These are phyloP conservation scores for Metschnikowia cubensis DNA, from an alignment of 805 yeast genomes.

Conservation along the genomic window DNA sequence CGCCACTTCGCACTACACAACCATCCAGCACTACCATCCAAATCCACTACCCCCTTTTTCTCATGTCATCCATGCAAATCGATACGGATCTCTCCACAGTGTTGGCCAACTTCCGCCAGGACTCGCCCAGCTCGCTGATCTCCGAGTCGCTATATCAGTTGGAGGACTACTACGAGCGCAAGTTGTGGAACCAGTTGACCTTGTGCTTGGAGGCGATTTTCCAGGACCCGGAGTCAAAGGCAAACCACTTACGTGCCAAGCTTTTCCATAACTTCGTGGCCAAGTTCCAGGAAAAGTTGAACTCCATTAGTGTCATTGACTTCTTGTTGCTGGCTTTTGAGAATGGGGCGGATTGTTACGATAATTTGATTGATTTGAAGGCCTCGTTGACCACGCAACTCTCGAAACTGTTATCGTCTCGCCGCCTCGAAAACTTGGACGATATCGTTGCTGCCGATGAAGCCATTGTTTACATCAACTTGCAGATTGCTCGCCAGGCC, in stretches of 20 bases:
- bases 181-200: slow-evolving; percentile 93
- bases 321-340: slow-evolving; percentile 57
- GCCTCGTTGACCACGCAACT: slow-evolving; percentile 22
- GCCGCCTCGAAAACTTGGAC: slow-evolving; percentile 23
- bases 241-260: slow-evolving; percentile 49
- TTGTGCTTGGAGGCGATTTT: slow-evolving; percentile 60
- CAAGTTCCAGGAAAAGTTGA: slow-evolving; percentile 65
- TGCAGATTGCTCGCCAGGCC: slow-evolving; percentile 73
- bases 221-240: slow-evolving; percentile 46
- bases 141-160: slow-evolving; percentile 59
- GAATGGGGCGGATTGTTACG: slow-evolving; percentile 26
- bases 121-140: slow-evolving; percentile 58
- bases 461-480: slow-evolving; percentile 42
- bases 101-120: slow-evolving; percentile 59
- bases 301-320: slow-evolving; percentile 73
- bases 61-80: slow-evolving; percentile 33
- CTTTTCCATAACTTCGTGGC: slow-evolving; percentile 69
- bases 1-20: no score
- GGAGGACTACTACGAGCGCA: slow-evolving; percentile 83
- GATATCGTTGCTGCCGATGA: slow-evolving; percentile 47
- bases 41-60: no score
- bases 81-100: slow-evolving; percentile 42
- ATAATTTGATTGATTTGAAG: slow-evolving; percentile 35
- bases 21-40: no score
- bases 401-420: slow-evolving; percentile 27